These are phyloP conservation scores for Neohortaea acidophila DNA, from an alignment of 495 filamentous ascomycete genomes.

Conservation along the genomic window DNA sequence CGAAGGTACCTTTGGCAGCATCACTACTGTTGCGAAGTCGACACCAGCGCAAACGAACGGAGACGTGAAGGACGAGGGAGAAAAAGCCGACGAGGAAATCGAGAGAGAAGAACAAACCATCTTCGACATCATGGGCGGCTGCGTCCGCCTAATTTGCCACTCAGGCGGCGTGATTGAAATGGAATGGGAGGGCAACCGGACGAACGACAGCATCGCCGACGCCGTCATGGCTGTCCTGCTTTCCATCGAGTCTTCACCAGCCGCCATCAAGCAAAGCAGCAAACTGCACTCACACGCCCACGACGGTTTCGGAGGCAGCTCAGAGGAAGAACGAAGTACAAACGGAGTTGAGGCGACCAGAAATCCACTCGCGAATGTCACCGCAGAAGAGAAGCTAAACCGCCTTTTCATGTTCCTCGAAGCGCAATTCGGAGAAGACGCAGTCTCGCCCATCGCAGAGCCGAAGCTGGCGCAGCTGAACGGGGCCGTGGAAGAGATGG, in stretches of 20 bases:
- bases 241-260: slow-evolving; percentile 79
- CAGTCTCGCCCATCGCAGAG: slow-evolving; percentile 53
- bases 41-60: slow-evolving; percentile 28
- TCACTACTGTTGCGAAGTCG: slow-evolving; percentile 49
- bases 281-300: slow-evolving; percentile 33
- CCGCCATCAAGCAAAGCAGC: slow-evolving; percentile 68
- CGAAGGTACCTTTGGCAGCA: slow-evolving; percentile 78
- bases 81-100: slow-evolving; percentile 44
- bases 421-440: slow-evolving; percentile 76
- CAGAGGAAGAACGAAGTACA: slow-evolving; percentile 1
- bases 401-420: slow-evolving; percentile 92
- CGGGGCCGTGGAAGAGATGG: slow-evolving; percentile 21
- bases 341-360: slow-evolving; percentile 18
- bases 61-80: slow-evolving; percentile 30
- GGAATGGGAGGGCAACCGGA: slow-evolving; percentile 95
- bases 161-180: slow-evolving; percentile 65
- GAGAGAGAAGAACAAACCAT: slow-evolving; percentile 33
- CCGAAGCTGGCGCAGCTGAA: slow-evolving; percentile 35
- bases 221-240: slow-evolving; percentile 83
- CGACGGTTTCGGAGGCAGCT: slow-evolving; percentile 19
- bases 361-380: slow-evolving; percentile 57
- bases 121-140: slow-evolving; percentile 68
- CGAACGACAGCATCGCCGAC: slow-evolving; percentile 94
- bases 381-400: slow-evolving; percentile 57
- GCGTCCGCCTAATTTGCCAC: slow-evolving; percentile 34